Evolutionary conservation across 176 grass and related monocot species (phyloP), one percentile per base, ranked within the genome.

Genomic region (Triticum turgidum): DNA sequence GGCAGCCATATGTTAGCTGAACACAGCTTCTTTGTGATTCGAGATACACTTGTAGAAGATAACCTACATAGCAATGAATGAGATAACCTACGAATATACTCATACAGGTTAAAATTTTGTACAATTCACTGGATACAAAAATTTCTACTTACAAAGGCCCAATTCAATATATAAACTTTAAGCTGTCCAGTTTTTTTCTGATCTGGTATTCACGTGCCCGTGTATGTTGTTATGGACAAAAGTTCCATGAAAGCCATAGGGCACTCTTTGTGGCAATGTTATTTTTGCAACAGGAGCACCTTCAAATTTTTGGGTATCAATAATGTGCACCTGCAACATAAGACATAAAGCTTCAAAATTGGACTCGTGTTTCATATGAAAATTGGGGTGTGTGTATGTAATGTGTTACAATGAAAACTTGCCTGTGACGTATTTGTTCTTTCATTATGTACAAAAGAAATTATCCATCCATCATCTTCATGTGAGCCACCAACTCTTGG

Each of bases 401-500:
- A 37, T 64, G 29, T 51, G 27, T 11, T 61, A 1, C 30, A 71
- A 12, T 72, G 35, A 76, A n/a, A 65, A 32, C 84, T 85, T 84
- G 54, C 87, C 91, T 89, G 69, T 42, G 91, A 89, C 78, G 32
- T 84, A 87, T 81, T 81, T 17, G 69, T 81, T 73, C 79, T 63
- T 51, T 92, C 91, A n/a, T 89, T 47, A 58, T 92, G 91, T 69
- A 87, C 41, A 25, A 89, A 92, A 9, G 87, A 87, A 45, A 92
- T 24, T 85, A 92, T 73, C 87, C 91, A 92, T 32, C 91, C 91
- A 58, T 92, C 87, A 41, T 89, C 87, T 85, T 92, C 87, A 77
- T 84, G 70, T 7, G 54, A 84, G 42, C 88, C 87, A 85, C 85
- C 76, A 80, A 54, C 69, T 89, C 71, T 92, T 8, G 76, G 85